phyloP scores from a whole-genome alignment of 345 rosid genomes.

The Raphanus raphanistrum region DNA sequence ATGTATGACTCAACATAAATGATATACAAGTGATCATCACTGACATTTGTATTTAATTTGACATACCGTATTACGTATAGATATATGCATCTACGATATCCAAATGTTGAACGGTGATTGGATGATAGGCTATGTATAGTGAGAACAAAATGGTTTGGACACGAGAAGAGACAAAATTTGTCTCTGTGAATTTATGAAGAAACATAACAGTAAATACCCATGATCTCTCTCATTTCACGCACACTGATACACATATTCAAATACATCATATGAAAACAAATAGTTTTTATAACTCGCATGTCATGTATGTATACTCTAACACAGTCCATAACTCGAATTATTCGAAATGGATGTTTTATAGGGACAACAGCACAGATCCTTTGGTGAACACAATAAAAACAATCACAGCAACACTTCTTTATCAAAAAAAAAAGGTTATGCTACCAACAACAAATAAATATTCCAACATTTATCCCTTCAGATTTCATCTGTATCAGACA shows the following conservation, averaged over 20 bases:
- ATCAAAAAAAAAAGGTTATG: not conserved
- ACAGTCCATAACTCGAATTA: not conserved
- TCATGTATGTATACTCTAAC: not conserved
- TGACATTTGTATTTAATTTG: constrained; percentile 33
- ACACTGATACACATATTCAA: not conserved
- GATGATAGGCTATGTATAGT: not conserved
- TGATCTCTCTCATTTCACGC: not conserved
- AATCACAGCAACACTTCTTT: not conserved
- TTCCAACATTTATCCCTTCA: not conserved
- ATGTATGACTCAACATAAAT: constrained; percentile 18
- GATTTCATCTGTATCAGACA: not conserved
- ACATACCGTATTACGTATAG: constrained; percentile 24
- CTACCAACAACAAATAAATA: not conserved
- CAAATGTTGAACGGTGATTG: constrained; percentile 13
- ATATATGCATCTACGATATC: not conserved
- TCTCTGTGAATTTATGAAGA: constrained; percentile 30
- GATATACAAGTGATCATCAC: constrained; percentile 32
- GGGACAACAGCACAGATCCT: not conserved
- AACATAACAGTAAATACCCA: constrained; percentile 29
- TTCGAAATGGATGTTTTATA: not conserved
- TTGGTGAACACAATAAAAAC: not conserved
- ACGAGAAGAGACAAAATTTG: constrained; percentile 21
- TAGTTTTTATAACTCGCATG: not conserved
- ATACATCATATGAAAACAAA: not conserved
- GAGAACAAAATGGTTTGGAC: constrained; percentile 28